Evolutionary conservation across 352 stramenopile genomes (phyloP).

Genomic region (Pythium dissotocum): DNA sequence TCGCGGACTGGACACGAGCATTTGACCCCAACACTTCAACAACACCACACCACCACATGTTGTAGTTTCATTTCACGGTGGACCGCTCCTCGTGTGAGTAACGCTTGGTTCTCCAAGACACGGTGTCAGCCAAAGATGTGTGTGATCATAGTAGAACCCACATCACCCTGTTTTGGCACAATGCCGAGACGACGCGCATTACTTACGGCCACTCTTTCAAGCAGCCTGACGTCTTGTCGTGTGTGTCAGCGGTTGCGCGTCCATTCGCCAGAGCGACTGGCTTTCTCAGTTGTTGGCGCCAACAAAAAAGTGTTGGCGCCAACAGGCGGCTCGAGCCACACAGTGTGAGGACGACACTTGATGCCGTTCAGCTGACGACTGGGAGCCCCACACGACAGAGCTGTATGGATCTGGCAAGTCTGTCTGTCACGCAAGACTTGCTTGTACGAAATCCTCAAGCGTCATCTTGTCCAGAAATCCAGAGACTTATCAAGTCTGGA

Average conservation of each 20-base stretch:
- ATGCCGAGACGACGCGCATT: neutral
- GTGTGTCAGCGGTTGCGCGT: neutral
- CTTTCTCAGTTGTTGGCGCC: neutral
- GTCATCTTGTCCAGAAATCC: neutral
- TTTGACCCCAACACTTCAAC: conserved; percentile 8
- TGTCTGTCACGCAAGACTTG: neutral
- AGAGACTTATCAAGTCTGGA: neutral
- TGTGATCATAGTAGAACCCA: neutral
- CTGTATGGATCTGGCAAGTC: neutral
- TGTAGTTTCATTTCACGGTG: conserved; percentile 13
- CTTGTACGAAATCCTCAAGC: neutral
- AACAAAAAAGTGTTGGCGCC: neutral
- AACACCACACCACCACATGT: conserved; percentile 1
- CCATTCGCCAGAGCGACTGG: neutral
- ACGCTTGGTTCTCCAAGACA: conserved; percentile 1
- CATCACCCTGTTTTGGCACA: neutral
- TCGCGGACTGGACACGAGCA: neutral
- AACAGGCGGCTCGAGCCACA: neutral
- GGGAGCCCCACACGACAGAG: too few relatives aligned
- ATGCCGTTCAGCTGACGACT: neutral
- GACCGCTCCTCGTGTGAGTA: conserved; percentile 8
- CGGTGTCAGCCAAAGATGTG: neutral
- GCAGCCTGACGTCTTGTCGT: neutral
- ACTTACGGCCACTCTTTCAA: neutral
- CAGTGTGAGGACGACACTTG: conserved; percentile 1